These are phyloP conservation scores for Pseudonitzschia delicatissima DNA, from an alignment of 108 stramenopile genomes.

Conservation along the genomic window DNA sequence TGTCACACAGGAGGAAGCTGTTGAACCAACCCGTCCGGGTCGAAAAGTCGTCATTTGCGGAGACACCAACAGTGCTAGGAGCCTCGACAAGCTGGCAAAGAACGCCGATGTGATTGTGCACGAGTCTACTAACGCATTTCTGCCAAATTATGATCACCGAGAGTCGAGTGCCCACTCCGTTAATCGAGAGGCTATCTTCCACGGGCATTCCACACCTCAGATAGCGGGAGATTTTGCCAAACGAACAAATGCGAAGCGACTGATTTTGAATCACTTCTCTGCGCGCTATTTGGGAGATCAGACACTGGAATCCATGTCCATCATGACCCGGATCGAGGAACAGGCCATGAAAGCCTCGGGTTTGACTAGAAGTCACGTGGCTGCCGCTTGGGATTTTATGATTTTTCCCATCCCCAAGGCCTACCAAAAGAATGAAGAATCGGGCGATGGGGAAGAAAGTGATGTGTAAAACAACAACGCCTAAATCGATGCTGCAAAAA, in stretches of 20 bases:
- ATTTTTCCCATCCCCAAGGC: slow-evolving; percentile 6
- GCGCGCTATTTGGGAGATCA: slow-evolving; percentile 82
- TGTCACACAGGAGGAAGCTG: slow-evolving; percentile 74
- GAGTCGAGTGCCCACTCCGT: slow-evolving; percentile 53
- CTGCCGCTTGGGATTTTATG: slow-evolving; percentile 76
- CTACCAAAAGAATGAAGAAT: too few relatives aligned
- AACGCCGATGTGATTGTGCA: slow-evolving; percentile 85
- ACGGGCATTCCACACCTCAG: slow-evolving; percentile 84
- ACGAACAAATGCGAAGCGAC: slow-evolving; percentile 62
- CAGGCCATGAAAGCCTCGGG: slow-evolving; percentile 76
- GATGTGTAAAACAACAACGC: too few relatives aligned
- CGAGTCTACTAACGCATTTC: slow-evolving; percentile 87
- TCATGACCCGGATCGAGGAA: slow-evolving; percentile 80
- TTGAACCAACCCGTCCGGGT: slow-evolving; percentile 74
- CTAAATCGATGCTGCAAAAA: too few relatives aligned
- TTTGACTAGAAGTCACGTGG: slow-evolving; percentile 53
- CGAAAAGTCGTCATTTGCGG: slow-evolving; percentile 93
- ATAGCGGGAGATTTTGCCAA: slow-evolving; percentile 81
- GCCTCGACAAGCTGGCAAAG: slow-evolving; percentile 45
- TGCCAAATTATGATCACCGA: slow-evolving; percentile 58
- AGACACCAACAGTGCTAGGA: slow-evolving; percentile 32
- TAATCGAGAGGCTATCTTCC: slow-evolving; percentile 67
- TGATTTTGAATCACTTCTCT: slow-evolving; percentile 84
- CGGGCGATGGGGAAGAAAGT: too few relatives aligned
- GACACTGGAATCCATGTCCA: slow-evolving; percentile 66